phyloP scores from a whole-genome alignment of 2,329 filamentous ascomycete genomes.

The Beauveria sp. region DNA sequence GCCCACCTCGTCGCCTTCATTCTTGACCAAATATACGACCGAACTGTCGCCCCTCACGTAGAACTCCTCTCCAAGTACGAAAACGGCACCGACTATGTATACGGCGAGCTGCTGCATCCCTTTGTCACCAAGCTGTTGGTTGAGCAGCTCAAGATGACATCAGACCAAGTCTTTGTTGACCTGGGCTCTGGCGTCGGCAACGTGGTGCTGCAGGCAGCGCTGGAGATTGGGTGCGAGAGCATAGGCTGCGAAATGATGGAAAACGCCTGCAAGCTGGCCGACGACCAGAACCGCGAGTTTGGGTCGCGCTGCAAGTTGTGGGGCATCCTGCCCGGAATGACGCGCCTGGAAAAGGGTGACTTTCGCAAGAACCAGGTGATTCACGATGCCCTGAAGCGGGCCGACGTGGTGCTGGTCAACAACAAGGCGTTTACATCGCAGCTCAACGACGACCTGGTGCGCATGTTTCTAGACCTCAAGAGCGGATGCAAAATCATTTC shows the following conservation, averaged over 20 bases:
- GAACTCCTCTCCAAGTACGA: constrained; percentile 79
- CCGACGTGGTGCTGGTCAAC: constrained; percentile 95
- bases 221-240: constrained; percentile 88
- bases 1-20: constrained; percentile 72
- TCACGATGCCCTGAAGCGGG: constrained; percentile 64
- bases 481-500: constrained; percentile 84
- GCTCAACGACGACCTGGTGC: constrained; percentile 75
- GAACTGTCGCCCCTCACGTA: constrained; percentile 84
- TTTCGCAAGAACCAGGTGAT: constrained; percentile 71
- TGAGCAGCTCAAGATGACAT: constrained; percentile 67
- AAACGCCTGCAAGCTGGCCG: constrained; percentile 76
- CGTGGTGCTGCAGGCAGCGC: constrained; percentile 85
- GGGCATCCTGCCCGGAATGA: constrained; percentile 73
- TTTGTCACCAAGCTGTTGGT: constrained; percentile 80
- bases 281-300: constrained; percentile 76
- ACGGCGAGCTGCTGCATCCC: constrained; percentile 81
- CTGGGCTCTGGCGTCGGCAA: constrained; percentile 94
- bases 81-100: constrained; percentile 87
- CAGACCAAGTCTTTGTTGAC: constrained; percentile 83
- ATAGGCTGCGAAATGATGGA: constrained; percentile 97
- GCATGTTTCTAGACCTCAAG: constrained; percentile 91
- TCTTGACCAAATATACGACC: constrained; percentile 79
- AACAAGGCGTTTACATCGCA: constrained; percentile 91
- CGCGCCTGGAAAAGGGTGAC: constrained; percentile 75
- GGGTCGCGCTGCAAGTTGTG: constrained; percentile 77